Evolutionary conservation across 2,329 filamentous ascomycete genomes (phyloP).

Genomic region (Fusarium abutilonis): DNA sequence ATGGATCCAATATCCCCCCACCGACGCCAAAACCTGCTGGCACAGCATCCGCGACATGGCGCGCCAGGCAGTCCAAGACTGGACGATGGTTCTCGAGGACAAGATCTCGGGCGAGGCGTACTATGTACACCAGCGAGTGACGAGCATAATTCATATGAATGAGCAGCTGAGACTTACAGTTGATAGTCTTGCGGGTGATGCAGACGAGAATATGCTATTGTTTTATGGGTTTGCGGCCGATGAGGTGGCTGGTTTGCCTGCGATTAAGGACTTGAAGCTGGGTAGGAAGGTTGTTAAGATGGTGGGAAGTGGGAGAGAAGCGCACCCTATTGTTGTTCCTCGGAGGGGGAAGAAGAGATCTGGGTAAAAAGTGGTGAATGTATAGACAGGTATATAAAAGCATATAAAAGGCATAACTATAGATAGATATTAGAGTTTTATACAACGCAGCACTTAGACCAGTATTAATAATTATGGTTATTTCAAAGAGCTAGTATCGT

Average conservation of each 20-base stretch:
- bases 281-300: conserved; percentile 18
- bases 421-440: too few relatives aligned
- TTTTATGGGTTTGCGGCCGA: conserved; percentile 30
- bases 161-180: conserved; percentile 20
- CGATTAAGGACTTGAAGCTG: conserved; percentile 1
- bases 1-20: conserved; percentile 21
- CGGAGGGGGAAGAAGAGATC: background rate
- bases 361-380: background rate
- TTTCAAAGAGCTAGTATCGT: background rate
- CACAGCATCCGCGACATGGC: conserved; percentile 10
- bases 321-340: conserved; percentile 3
- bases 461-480: background rate
- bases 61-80: background rate
- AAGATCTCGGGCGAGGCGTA: conserved; percentile 11
- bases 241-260: conserved; percentile 13
- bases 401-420: background rate
- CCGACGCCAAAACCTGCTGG: conserved; percentile 3
- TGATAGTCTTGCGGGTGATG: background rate
- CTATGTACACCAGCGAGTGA: conserved; percentile 8
- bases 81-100: background rate
- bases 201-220: conserved; percentile 11
- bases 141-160: conserved; percentile 20
- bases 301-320: background rate
- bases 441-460: background rate
- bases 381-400: background rate